Conservation (phyloP, 768 basidiomycete genomes). For the Mycena latifolia region DNA sequence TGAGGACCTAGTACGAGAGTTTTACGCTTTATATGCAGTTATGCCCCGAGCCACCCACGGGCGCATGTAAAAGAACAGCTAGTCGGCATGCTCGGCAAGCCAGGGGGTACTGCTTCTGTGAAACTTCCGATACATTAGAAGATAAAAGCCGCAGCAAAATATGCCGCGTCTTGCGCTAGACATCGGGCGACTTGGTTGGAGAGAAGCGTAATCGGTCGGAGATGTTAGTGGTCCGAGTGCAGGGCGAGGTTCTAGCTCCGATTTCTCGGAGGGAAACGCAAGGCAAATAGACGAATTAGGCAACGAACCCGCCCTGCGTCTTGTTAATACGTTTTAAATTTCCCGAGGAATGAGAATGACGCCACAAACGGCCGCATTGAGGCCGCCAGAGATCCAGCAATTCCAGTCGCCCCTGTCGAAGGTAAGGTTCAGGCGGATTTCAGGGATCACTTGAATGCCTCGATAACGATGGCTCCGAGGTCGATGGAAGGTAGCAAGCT, state of each 20-base stretch:
- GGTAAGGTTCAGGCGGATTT: too few relatives aligned
- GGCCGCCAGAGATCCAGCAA: too few relatives aligned
- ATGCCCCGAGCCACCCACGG: not conserved
- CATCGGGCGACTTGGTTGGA: constrained; percentile 5
- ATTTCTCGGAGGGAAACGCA: constrained; percentile 1
- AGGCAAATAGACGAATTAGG: not conserved
- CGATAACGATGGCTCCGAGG: too few relatives aligned
- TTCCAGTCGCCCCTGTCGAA: too few relatives aligned
- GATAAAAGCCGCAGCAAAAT: not conserved
- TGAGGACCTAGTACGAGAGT: not conserved
- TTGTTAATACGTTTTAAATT: not conserved
- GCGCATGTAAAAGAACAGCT: not conserved
- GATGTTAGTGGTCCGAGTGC: constrained; percentile 4
- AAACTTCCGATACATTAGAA: not conserved
- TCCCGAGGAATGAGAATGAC: not conserved
- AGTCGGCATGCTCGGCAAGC: not conserved
- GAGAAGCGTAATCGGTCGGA: constrained; percentile 8
- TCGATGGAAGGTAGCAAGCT: too few relatives aligned
- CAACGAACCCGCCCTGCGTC: not conserved
- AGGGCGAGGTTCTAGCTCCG: constrained; percentile 1
- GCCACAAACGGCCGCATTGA: not conserved
- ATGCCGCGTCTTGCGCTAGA: too few relatives aligned
- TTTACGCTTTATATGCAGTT: constrained; percentile 2
- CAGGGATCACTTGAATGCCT: too few relatives aligned
- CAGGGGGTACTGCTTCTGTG: not conserved